Base-by-base conservation (phyloP, 2,329 filamentous ascomycete genomes). In the Arthroderma sp. region DNA sequence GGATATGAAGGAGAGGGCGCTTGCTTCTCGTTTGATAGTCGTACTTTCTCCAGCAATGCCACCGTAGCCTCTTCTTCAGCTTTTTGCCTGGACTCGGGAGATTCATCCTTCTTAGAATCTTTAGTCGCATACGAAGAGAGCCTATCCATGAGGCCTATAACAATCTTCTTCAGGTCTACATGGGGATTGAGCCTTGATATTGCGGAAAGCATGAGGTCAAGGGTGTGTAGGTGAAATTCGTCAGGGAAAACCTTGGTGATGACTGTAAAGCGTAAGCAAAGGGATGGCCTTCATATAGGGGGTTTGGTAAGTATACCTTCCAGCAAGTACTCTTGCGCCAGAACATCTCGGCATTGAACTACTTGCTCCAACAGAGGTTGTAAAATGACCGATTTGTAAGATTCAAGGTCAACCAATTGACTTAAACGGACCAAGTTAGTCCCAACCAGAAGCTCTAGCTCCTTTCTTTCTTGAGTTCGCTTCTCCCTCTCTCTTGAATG, bases 171-270 rank as follows among this genome's bases (percentile, higher is more conserved):
- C 66, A 98, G 81, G 54, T 98, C 94, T 57, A 98, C 91, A 58
- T 96, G 85, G 0, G 89, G 91, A 57, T 98, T 95, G 33, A 98
- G 72, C 47, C 89, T 76, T 9, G 89, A 86, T 31, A 94, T 94
- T 5, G 91, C 91, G 6, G 83, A 91, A 31, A 98, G 78, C 61
- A 98, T 85, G 60, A 95, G 83, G 59, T 96, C 91, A 30, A 98
- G 77, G 0, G 91, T 98, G 61, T 98, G 88, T 22, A 98, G 77
- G 64, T 98, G 93, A 62, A 89, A 98, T 60, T 98, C 91, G 65
- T 98, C 91, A 1, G 91, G 91, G 69, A 98, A 98, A 43, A 96
- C 91, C 64, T 98, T 93, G 4, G 89, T 98, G 53, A 98, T 94
- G 50, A 98, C 91, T 78, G 50, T 33, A 52, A 47, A 50, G 53